Conservation (phyloP, 106 monocot species). For the Allium fistulosum region DNA sequence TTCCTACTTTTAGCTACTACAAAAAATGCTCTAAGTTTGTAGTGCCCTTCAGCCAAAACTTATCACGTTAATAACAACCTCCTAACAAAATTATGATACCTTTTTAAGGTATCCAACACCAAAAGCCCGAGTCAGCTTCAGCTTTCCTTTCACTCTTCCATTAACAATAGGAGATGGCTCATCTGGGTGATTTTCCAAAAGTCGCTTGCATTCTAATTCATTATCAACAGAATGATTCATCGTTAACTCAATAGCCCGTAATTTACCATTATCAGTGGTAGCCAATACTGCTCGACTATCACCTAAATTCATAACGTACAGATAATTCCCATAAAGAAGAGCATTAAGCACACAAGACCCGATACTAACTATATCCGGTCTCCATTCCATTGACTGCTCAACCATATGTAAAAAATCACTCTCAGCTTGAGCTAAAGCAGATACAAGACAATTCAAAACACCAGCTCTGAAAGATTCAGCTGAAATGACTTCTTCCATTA, state of each 20-base stretch:
- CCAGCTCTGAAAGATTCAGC: conserved; percentile 27
- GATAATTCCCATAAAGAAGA: conserved; percentile 61
- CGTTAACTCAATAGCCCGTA: conserved; percentile 51
- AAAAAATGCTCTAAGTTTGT: too few species aligned
- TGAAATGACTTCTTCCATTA: background rate
- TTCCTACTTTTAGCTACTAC: too few species aligned
- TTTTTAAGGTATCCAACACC: conserved; percentile 86
- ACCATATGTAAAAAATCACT: conserved; percentile 66
- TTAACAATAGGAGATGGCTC: conserved; percentile 39
- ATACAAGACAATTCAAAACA: conserved; percentile 44
- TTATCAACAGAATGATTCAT: conserved; percentile 62
- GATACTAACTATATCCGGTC: conserved; percentile 80
- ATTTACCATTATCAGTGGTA: conserved; percentile 21
- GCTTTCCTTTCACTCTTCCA: conserved; percentile 73
- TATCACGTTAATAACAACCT: too few species aligned
- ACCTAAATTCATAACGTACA: conserved; percentile 41
- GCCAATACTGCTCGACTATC: conserved; percentile 33
- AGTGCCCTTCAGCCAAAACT: too few species aligned
- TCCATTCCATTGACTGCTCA: conserved; percentile 71
- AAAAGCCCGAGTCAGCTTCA: conserved; percentile 81
- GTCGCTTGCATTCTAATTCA: conserved; percentile 32
- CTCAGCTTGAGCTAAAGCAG: conserved; percentile 68
- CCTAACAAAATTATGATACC: conserved; percentile 16
- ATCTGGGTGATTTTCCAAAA: conserved; percentile 60
- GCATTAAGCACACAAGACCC: conserved; percentile 68